phyloP scores from a whole-genome alignment of 2,329 filamentous ascomycete genomes.

The Colletotrichum sp. region DNA sequence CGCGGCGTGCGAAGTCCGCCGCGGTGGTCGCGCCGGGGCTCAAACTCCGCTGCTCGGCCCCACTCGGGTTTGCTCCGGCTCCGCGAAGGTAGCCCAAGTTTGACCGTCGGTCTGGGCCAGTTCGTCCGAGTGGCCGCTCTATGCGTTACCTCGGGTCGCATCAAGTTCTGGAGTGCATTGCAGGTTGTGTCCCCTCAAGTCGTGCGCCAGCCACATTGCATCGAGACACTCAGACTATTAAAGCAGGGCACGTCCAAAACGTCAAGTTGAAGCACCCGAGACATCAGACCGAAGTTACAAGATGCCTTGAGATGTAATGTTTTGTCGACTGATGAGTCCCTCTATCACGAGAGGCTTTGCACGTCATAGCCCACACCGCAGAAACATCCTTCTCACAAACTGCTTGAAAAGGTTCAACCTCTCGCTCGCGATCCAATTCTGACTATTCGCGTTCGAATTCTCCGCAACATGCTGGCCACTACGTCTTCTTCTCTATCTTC shows the following conservation, averaged over 20 bases:
- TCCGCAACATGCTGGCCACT: not conserved
- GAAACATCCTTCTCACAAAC: not conserved
- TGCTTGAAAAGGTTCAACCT: not conserved
- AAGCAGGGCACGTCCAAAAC: not conserved
- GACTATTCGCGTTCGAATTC: not conserved
- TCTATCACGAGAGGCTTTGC: too few relatives aligned
- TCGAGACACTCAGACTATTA: not conserved
- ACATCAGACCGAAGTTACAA: too few relatives aligned
- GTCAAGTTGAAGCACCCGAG: too few relatives aligned
- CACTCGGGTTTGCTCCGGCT: not conserved
- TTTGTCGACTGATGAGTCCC: too few relatives aligned
- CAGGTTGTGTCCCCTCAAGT: rapidly evolving
- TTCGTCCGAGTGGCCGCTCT: not conserved
- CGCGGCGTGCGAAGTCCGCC: not conserved
- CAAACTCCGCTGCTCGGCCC: not conserved
- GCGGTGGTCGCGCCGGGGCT: not conserved
- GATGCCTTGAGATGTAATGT: too few relatives aligned
- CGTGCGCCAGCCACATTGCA: not conserved
- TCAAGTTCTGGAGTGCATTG: not conserved
- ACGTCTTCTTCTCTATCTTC: rapidly evolving
- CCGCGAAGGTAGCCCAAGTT: not conserved
- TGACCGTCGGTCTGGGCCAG: not conserved
- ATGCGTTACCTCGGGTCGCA: rapidly evolving
- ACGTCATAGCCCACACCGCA: too few relatives aligned
- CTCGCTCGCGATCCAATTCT: not conserved